phyloP scores from a whole-genome alignment of 2,329 filamentous ascomycete genomes.

The Fonsecaea multimorphosa region DNA sequence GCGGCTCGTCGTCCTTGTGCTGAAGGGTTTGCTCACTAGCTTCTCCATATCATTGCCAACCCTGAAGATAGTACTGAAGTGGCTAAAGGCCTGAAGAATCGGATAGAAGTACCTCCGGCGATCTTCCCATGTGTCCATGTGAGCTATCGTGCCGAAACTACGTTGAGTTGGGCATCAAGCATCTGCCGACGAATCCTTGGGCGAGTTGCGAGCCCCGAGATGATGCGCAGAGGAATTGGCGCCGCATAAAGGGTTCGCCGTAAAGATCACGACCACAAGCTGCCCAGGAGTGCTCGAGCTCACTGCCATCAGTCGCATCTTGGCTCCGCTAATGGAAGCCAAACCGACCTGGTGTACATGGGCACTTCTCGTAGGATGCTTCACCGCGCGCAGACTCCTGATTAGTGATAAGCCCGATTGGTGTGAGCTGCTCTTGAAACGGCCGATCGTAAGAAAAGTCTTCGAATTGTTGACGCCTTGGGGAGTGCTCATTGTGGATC shows the following conservation, averaged over 20 bases:
- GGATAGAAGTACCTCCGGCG: background rate
- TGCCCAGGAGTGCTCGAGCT: background rate
- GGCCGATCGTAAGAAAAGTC: background rate
- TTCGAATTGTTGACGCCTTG: background rate
- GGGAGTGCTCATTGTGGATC: background rate
- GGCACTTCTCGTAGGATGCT: background rate
- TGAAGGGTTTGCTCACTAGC: no score
- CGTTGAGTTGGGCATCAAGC: background rate
- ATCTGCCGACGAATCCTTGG: background rate
- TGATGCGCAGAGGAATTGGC: background rate
- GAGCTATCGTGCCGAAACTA: background rate
- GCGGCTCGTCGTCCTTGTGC: background rate
- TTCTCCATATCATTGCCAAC: no score
- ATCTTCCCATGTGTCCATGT: background rate
- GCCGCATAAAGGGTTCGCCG: background rate
- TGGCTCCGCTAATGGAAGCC: background rate
- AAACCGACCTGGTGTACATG: no score
- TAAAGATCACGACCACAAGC: no score
- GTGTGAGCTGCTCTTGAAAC: background rate
- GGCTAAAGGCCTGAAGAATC: no score
- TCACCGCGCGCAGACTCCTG: background rate
- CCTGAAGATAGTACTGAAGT: no score
- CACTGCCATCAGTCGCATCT: background rate
- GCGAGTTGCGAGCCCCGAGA: background rate
- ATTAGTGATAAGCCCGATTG: background rate